Conservation (phyloP, 176 grass and related monocot species). For the Carex scoparia region DNA sequence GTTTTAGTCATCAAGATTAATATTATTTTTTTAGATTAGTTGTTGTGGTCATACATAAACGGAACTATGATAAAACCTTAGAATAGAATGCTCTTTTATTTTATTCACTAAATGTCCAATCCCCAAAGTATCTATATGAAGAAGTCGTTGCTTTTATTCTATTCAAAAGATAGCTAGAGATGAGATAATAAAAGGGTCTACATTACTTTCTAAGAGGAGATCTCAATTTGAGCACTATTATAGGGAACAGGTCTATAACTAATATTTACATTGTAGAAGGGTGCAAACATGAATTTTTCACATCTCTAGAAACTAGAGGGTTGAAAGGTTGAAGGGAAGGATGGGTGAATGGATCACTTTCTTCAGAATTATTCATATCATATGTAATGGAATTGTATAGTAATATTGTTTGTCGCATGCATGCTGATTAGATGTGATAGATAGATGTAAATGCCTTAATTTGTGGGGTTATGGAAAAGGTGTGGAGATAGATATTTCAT, state of each 20-base stretch:
- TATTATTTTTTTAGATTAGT: neutral
- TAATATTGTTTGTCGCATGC: slow-evolving; percentile 6
- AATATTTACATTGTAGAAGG: neutral
- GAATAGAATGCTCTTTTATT: neutral
- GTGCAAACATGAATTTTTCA: neutral
- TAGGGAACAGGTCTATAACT: neutral
- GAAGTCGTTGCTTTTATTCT: too few relatives aligned
- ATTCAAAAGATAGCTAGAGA: neutral
- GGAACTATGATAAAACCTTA: neutral
- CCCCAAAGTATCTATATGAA: neutral
- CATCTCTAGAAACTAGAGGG: neutral
- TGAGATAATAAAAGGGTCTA: neutral
- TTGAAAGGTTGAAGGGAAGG: neutral
- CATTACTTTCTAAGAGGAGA: neutral
- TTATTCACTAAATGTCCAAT: neutral
- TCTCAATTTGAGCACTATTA: neutral
- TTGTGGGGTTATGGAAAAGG: slow-evolving; percentile 13
- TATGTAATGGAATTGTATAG: neutral
- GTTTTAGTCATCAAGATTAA: neutral
- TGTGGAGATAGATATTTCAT: neutral
- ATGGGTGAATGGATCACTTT: neutral
- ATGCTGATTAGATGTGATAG: slow-evolving; percentile 8
- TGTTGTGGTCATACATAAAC: neutral
- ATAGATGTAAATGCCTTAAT: slow-evolving; percentile 1
- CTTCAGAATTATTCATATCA: neutral